A percentile compares a stretch with the other conserved stretches of the same genome.
These are phyloP conservation scores for Blakeslea trispora DNA, from an alignment of 371 early-diverging fungal genomes.

Conservation along the genomic window DNA sequence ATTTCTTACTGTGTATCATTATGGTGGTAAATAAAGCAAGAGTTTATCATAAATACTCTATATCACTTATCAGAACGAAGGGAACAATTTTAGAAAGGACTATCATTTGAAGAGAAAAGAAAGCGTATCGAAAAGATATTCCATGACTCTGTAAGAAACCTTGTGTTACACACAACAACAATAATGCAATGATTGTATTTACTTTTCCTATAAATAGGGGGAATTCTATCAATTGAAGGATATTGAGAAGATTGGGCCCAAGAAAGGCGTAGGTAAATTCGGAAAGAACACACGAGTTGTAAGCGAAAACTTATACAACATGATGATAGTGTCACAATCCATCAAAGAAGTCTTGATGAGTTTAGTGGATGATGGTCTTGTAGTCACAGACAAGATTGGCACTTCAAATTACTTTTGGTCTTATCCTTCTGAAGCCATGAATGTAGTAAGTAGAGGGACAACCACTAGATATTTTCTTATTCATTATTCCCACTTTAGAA, in stretches of 20 bases:
- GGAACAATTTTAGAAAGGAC: slow-evolving; percentile 53
- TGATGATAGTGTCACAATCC: slow-evolving; percentile 75
- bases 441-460: slow-evolving; percentile 53
- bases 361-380: slow-evolving; percentile 89
- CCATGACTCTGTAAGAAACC: slow-evolving; percentile 70
- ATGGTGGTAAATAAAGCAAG: not conserved
- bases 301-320: too few relatives aligned
- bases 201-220: too few relatives aligned
- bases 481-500: slow-evolving; percentile 7
- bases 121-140: slow-evolving; percentile 74
- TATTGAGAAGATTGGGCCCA: slow-evolving; percentile 87
- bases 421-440: slow-evolving; percentile 77
- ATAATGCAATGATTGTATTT: too few relatives aligned
- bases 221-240: slow-evolving; percentile 86
- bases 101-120: slow-evolving; percentile 82
- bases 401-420: slow-evolving; percentile 93
- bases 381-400: slow-evolving; percentile 92
- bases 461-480: not conserved
- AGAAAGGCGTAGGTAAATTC: slow-evolving; percentile 87
- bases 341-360: slow-evolving; percentile 91
- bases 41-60: too few relatives aligned
- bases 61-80: too few relatives aligned
- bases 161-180: not conserved
- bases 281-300: too few relatives aligned
- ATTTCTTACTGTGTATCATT: not conserved